Base-by-base conservation (phyloP, 2,329 filamentous ascomycete genomes). In the Didymella pinodella region DNA sequence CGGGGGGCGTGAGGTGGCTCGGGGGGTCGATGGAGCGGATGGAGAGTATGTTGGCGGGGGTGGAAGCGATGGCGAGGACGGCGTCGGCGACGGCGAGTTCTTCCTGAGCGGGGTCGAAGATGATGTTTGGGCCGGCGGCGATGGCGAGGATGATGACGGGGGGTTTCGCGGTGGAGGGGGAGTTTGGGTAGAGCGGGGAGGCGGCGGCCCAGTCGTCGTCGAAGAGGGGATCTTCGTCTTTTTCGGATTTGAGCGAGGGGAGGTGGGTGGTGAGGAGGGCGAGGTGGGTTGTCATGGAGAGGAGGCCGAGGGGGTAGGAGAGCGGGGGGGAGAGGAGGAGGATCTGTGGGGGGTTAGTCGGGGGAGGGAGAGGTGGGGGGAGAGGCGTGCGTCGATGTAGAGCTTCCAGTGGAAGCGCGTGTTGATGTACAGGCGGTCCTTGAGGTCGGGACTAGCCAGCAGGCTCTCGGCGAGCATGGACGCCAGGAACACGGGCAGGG, bases 181-280 rank as follows among this genome's bases (percentile, higher is more conserved):
- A 32, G 59, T 83, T 84, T 1, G 88, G 85, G 79, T 96, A 99
- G 29, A 99, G 81, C 57, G 88, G 88, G 18, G 87, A 84, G 0
- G 93, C 88, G 16, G 90, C 90, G 64, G 90, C 92, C 95, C 95
- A 99, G 80, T 99, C 95, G 79, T 99, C 95, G 80, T 97, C 90
- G 79, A 99, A 99, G 74, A 97, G 88, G 12, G 95, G 95, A 69
- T 99, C 95, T 80, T 99, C 95, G 79, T 98, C 94, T 57, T 87
- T 86, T 77, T 96, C 91, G 1, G 93, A 97, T 75, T 92, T 92
- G 50, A 97, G 83, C 26, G 88, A 86, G 7, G 95, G 95, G 2
- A 98, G 84, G 64, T 90, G 88, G 7, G 95, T 94, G 29, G 91
- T 89, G 62, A 97, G 88, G 46, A 99, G 90, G 3, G 95, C 95